phyloP scores from a whole-genome alignment of 2,329 filamentous ascomycete species.

The Coniochaeta hoffmannii region DNA sequence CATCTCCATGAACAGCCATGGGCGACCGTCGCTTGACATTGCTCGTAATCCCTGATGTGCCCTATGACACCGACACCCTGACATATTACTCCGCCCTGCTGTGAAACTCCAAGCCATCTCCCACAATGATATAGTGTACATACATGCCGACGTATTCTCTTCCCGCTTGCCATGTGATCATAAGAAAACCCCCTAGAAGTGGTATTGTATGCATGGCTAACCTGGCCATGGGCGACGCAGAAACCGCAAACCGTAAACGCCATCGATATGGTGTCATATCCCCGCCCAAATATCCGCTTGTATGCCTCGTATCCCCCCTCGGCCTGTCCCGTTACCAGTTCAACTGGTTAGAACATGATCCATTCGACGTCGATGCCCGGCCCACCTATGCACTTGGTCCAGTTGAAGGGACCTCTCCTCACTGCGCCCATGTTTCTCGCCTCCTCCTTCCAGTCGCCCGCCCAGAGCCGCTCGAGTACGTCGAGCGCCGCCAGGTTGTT shows the following conservation, averaged over 20 bases:
- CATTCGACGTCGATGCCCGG: constrained; percentile 53
- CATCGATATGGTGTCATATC: neutral
- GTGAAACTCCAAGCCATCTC: neutral
- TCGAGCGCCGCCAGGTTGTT: constrained; percentile 86
- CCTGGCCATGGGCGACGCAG: neutral
- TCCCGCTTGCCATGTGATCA: neutral
- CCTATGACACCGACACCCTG: neutral
- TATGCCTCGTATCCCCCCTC: neutral
- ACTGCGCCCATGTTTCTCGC: constrained; percentile 26
- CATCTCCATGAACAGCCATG: neutral
- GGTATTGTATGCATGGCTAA: neutral
- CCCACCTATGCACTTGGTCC: constrained; percentile 50
- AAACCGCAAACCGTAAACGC: neutral
- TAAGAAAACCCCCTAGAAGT: neutral
- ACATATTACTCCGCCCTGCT: neutral
- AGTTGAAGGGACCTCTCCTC: constrained; percentile 47
- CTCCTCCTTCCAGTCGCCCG: constrained; percentile 38
- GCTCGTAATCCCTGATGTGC: neutral
- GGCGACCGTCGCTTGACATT: neutral
- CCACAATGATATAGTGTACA: neutral
- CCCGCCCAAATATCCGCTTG: neutral
- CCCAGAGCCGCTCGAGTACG: constrained; percentile 80
- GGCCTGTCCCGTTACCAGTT: neutral
- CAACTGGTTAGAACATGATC: constrained; percentile 53
- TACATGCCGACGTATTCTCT: neutral